Base-by-base conservation (phyloP, 495 filamentous ascomycete genomes). In the Penicillium parvum region DNA sequence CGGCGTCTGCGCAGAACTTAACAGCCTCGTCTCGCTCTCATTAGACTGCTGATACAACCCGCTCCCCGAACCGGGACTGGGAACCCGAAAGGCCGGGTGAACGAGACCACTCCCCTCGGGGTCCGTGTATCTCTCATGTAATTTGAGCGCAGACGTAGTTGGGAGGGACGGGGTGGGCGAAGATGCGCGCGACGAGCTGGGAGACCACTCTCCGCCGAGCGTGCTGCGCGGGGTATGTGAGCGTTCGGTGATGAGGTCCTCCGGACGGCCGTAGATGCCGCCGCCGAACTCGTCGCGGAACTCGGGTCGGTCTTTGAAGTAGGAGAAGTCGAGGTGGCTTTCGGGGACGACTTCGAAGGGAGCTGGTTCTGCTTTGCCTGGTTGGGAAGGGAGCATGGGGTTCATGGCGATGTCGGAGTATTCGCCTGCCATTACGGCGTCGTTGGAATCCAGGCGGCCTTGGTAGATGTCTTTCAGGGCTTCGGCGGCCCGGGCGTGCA, bases 291-390 rank as follows among this genome's bases (percentile, higher is more conserved):
- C 89, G 7, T 87, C 86, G 1, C 79, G 79, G 70, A 98, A 98
- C 49, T 96, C 90, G 10, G 82, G 75, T 0, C 88, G 79, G 53
- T 92, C 77, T 64, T 94, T 96, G 73, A 79, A 96, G 64, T 90
- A 90, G 35, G 82, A 80, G 56, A 97, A 96, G 55, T 98, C 91
- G 49, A 96, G 84, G n/a, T 88, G 81, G 37, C 76, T 78, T 55
- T 96, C 92, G 0, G 84, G 79, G 3, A 98, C 90, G 40, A 96
- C 78, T 63, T 96, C 91, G 66, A 96, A 96, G 7, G 79, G 78
- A 1, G 48, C 75, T 4, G 57, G 40, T 0, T 55, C 42, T 14
- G 63, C 43, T 55, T 89, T 92, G 37, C 92, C 92, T 1, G 86
- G 83, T 12, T 79, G 73, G 4, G 78, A 75, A 5, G 77, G 63